phyloP scores from a whole-genome alignment of 31 red algal species.

The Asparagopsis taxiformis region DNA sequence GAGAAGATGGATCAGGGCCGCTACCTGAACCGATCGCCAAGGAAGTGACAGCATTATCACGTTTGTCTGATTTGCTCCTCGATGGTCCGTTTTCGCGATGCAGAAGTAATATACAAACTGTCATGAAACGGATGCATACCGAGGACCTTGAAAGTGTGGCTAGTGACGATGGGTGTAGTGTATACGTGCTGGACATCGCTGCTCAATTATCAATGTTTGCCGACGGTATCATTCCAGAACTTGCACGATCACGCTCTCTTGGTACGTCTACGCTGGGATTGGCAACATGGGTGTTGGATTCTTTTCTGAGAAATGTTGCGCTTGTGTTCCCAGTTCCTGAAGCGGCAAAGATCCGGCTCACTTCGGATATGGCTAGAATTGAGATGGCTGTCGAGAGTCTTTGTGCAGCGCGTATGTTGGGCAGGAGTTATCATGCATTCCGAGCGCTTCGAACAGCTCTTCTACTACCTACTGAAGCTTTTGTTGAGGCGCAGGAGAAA shows the following conservation, averaged over 20 bases:
- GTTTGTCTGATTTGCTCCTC: slow-evolving; percentile 39
- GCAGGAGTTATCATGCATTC: slow-evolving; percentile 27
- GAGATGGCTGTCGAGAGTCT: slow-evolving; percentile 61
- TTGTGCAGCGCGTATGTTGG: slow-evolving; percentile 40
- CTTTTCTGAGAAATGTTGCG: slow-evolving; percentile 24
- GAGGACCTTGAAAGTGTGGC: slow-evolving; percentile 42
- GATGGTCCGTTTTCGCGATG: slow-evolving; percentile 45
- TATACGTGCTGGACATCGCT: slow-evolving; percentile 56
- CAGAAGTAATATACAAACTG: slow-evolving; percentile 26
- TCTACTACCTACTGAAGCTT: slow-evolving; percentile 26
- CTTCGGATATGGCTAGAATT: slow-evolving; percentile 43
- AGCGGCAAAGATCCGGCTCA: slow-evolving; percentile 17
- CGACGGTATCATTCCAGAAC: slow-evolving; percentile 41
- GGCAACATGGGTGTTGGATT: slow-evolving; percentile 53
- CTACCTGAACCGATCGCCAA: slow-evolving; percentile 42
- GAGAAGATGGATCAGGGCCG: slow-evolving; percentile 57
- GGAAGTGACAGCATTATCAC: slow-evolving; percentile 30
- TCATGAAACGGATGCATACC: slow-evolving; percentile 53
- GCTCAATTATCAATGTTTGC: slow-evolving; percentile 64
- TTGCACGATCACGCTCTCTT: slow-evolving; percentile 38
- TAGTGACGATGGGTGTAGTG: slow-evolving; percentile 55
- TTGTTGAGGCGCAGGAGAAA: slow-evolving; percentile 17
- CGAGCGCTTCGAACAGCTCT: slow-evolving; percentile 36
- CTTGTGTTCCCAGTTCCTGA: slow-evolving; percentile 51
- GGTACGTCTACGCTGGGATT: slow-evolving; percentile 41